Evolutionary conservation across 805 yeast genomes (phyloP).

Genomic region (Candida krabiensis): DNA sequence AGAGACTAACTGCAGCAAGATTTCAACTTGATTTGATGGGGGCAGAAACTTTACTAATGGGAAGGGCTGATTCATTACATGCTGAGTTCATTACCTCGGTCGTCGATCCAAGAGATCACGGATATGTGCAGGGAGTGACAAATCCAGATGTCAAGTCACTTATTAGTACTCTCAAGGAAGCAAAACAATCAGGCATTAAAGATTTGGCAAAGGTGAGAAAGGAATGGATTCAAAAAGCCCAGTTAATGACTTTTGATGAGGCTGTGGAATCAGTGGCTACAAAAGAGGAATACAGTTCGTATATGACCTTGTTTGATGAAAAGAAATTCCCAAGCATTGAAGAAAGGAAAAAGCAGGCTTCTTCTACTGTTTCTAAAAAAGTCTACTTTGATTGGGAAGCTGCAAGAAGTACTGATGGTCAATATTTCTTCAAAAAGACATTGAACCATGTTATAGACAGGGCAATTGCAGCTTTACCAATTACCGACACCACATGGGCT

Average conservation of each 20-base stretch:
- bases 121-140: conserved; percentile 51
- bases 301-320: conserved; percentile 11
- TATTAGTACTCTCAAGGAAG: conserved; percentile 42
- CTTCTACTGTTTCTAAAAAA: conserved; percentile 29
- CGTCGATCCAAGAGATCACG: conserved; percentile 59
- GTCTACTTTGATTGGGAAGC: conserved; percentile 59
- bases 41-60: conserved; percentile 54
- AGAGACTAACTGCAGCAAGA: conserved; percentile 55
- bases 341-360: conserved; percentile 21
- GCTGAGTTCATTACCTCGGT: conserved; percentile 51
- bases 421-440: conserved; percentile 49
- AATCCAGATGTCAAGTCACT: conserved; percentile 39
- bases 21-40: conserved; percentile 68
- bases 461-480: conserved; percentile 53
- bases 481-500: conserved; percentile 61
- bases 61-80: conserved; percentile 60
- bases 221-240: conserved; percentile 45
- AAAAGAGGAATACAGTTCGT: conserved; percentile 16
- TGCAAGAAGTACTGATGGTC: conserved; percentile 60
- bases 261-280: conserved; percentile 41
- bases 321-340: conserved; percentile 22
- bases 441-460: conserved; percentile 57
- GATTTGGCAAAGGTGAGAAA: conserved; percentile 38
- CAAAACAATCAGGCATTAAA: conserved; percentile 38
- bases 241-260: conserved; percentile 51